phyloP scores from a whole-genome alignment of 257 asterid genomes.

The Petrea volubilis region DNA sequence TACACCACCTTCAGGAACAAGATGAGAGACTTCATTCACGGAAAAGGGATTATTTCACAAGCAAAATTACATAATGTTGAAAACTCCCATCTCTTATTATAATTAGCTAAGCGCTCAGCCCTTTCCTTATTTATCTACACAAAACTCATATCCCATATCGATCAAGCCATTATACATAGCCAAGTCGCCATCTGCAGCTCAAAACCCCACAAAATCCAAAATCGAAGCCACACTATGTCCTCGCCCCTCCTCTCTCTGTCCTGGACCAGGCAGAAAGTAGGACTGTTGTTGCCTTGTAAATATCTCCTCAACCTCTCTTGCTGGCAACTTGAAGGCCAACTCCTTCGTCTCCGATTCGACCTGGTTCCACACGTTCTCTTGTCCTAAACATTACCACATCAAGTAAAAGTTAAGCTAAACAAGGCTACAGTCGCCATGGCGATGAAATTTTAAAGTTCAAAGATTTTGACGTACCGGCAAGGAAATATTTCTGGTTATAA shows the following conservation, averaged over 20 bases:
- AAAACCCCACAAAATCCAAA: slow-evolving; percentile 38
- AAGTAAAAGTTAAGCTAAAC: not conserved
- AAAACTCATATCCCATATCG: no score
- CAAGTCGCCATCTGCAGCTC: not conserved
- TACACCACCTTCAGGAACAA: no score
- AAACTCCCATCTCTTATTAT: not conserved
- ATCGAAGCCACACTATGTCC: slow-evolving; percentile 30
- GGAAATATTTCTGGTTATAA: slow-evolving; percentile 30
- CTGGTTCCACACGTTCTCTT: slow-evolving; percentile 38
- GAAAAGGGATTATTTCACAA: no score
- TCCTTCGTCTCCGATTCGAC: slow-evolving; percentile 38
- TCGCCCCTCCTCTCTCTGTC: slow-evolving; percentile 22
- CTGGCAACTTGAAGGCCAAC: slow-evolving; percentile 26
- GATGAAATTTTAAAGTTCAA: no score
- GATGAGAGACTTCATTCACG: no score
- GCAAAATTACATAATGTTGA: slow-evolving; percentile 11
- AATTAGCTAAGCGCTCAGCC: not conserved
- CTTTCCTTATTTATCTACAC: slow-evolving; percentile 29
- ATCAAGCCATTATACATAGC: not conserved
- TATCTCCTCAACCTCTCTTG: slow-evolving; percentile 33
- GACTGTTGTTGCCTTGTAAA: slow-evolving; percentile 30
- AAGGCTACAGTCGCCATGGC: no score
- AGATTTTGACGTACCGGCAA: slow-evolving; percentile 35
- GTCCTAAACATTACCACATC: slow-evolving; percentile 21
- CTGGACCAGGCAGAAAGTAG: slow-evolving; percentile 41